A percentile compares a stretch with the other conserved stretches of the same genome.
phyloP scores from a whole-genome alignment of 139 green algal genomes.

The Picochlorum sp. region DNA sequence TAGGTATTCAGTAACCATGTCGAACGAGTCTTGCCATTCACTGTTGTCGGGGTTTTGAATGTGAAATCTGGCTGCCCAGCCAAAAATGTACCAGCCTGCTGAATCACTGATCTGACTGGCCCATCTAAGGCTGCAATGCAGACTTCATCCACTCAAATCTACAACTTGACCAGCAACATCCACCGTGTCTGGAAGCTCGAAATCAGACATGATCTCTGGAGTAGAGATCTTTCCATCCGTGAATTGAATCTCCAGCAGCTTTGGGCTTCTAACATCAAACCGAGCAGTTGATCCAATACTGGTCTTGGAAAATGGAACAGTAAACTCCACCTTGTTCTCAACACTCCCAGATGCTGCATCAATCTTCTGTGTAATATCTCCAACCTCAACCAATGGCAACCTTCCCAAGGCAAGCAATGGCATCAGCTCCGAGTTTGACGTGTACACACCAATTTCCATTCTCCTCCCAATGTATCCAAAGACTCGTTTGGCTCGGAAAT shows the following conservation, averaged over 20 bases:
- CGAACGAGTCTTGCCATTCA: constrained; percentile 9
- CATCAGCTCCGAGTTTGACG: constrained; percentile 72
- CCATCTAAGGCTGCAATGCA: constrained; percentile 27
- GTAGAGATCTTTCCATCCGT: constrained; percentile 51
- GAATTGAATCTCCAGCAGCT: constrained; percentile 74
- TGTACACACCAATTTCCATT: constrained; percentile 88
- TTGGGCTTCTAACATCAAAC: constrained; percentile 76
- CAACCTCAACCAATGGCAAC: constrained; percentile 75
- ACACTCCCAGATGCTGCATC: constrained; percentile 48
- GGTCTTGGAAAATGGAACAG: constrained; percentile 45
- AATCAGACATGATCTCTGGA: constrained; percentile 55
- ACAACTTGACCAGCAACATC: constrained; percentile 64
- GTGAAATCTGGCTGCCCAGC: constrained; percentile 44
- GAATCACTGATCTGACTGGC: constrained; percentile 12
- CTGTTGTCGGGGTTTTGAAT: constrained; percentile 35
- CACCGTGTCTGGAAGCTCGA: constrained; percentile 58
- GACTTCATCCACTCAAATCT: constrained; percentile 49
- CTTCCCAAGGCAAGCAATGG: constrained; percentile 62
- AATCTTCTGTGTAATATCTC: constrained; percentile 78
- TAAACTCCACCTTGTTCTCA: constrained; percentile 64
- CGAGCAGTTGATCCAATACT: constrained; percentile 51
- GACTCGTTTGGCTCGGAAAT: constrained; percentile 58
- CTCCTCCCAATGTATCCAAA: constrained; percentile 43
- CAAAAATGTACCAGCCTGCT: constrained; percentile 36
- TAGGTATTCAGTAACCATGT: constrained; percentile 81